Base-by-base conservation (phyloP, 768 basidiomycete species). In the Mycena indigotica region DNA sequence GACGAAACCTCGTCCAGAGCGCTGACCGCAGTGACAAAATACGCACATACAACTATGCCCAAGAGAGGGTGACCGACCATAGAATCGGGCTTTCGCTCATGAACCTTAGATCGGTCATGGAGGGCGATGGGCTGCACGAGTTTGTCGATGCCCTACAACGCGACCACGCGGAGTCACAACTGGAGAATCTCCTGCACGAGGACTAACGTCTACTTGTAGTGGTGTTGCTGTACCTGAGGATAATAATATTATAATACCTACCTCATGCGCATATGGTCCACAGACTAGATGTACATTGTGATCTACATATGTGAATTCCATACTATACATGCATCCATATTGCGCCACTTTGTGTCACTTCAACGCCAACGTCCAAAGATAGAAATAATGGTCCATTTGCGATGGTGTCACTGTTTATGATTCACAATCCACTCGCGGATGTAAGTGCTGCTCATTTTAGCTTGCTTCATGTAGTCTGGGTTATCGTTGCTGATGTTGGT, bases 61-160 rank as follows among this genome's bases (percentile, higher is more conserved):
- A 96, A 88, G 93, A 94, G 61, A 88, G 95, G 10, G 85, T 98
- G 10, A 98, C 95, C 2, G 95, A 97, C 70, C 95, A 98, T 65
- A 82, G 95, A 0, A 85, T 97, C 39, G 89, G 89, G 3, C 68
- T 95, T 24, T 88, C 90, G 1, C 62, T 92, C 25, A 86, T 78
- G 73, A 89, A 89, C 58, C 76, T 91, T 3, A 72, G 75, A 3
- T 79, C 81, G 0, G 82, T 89, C 3, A 78, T 91, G 68, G 87
- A 89, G 63, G 88, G 86, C 2, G 82, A 86, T 25, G 85, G 81
- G 1, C 65, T 90, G 23, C 75, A 81, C 38, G 76, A 77, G 10
- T 81, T 91, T 48, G 65, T 89, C 28, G 77, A 79, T 51, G 86
- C 81, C 2, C 72, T 90, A 52, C 75, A 78, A 62, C 78, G 78